Evolutionary conservation across 345 rosid species (phyloP), one percentile per base, ranked within the genome.

Genomic region (Atalantia buxifolia): DNA sequence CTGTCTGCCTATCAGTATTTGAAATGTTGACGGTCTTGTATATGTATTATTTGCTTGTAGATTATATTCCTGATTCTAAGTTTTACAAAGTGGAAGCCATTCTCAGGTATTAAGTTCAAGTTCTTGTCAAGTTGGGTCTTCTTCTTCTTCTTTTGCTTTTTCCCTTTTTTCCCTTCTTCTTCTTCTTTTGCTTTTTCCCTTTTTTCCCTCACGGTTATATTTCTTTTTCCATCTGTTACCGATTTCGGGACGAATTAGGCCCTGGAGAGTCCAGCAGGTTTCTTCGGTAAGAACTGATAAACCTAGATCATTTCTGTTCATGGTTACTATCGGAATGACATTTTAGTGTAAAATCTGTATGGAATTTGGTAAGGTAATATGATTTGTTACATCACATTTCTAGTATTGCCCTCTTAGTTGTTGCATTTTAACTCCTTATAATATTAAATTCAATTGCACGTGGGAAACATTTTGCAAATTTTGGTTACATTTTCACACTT

Each of bases 41-140:
- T 35, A 31, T 69, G 50, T 45, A 45, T 80, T 65, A 25, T 27
- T 78, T 81, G 12, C 53, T 48, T 6, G 71, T 66, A 87, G 94
- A 86, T 66, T 91, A 88, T 53, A 35, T 88, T 24, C 96, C 96
- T 18, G 97, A 91, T 80, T 85, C 96, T 4, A 80, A 90, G 50
- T 94, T 94, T 79, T 94, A 94, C 86, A 92, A 90, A 77, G 92
- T 94, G 64, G 98, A 94, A 84, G 98, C 97, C 38, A 88, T 94
- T 85, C 60, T 94, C 77, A 93, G 97, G 97, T 91, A 24, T 59
- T 31, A 30, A 22, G 22, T 21, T 48, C 9, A 18, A 8, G 8
- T 18, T 42, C 56, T 24, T 28, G 31, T 69, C 71, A 27, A 18
- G 63, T 36, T 80, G 30, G 48, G 35, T 48, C 24, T 69, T 28